A percentile compares a stretch with the other conserved stretches of the same genome.
Evolutionary conservation across 2,329 filamentous ascomycete species (phyloP).

Genomic region (Capronia coronata): DNA sequence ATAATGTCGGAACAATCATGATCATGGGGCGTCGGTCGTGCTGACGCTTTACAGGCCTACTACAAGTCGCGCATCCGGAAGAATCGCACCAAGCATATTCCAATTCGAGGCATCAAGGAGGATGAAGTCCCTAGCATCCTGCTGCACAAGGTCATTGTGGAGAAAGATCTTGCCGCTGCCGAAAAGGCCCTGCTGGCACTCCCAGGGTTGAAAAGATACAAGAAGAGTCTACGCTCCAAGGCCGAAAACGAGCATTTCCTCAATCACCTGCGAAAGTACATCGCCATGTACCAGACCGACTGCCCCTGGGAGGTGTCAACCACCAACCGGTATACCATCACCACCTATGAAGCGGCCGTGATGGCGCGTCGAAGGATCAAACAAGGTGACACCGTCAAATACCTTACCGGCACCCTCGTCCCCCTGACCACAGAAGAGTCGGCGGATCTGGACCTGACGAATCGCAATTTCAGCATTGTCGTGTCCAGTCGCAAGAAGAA

Average conservation of each 20-base stretch:
- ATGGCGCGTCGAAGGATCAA: constrained; percentile 73
- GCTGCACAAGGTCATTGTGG: constrained; percentile 62
- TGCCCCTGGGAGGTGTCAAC: constrained; percentile 90
- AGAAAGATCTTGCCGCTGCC: constrained; percentile 63
- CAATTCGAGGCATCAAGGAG: constrained; percentile 69
- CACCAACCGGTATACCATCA: constrained; percentile 92
- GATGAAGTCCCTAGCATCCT: constrained; percentile 56
- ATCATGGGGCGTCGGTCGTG: constrained; percentile 7
- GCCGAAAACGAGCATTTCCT: constrained; percentile 82
- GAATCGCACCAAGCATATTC: constrained; percentile 78
- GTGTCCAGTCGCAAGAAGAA: constrained; percentile 87
- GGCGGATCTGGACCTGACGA: constrained; percentile 66
- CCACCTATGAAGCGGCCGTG: constrained; percentile 79
- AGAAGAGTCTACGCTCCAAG: constrained; percentile 59
- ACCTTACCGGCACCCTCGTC: constrained; percentile 84
- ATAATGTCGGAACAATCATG: constrained; percentile 63
- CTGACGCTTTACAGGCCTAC: constrained; percentile 58
- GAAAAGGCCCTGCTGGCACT: constrained; percentile 67
- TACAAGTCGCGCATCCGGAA: constrained; percentile 97
- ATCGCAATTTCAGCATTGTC: constrained; percentile 95
- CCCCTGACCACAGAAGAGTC: constrained; percentile 90
- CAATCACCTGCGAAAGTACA: constrained; percentile 79
- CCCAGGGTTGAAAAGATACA: constrained; percentile 66
- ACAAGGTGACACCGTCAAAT: constrained; percentile 80
- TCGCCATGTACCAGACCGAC: constrained; percentile 86